phyloP scores from a whole-genome alignment of 768 basidiomycete species.

The Phanerodontia chrysosporium region DNA sequence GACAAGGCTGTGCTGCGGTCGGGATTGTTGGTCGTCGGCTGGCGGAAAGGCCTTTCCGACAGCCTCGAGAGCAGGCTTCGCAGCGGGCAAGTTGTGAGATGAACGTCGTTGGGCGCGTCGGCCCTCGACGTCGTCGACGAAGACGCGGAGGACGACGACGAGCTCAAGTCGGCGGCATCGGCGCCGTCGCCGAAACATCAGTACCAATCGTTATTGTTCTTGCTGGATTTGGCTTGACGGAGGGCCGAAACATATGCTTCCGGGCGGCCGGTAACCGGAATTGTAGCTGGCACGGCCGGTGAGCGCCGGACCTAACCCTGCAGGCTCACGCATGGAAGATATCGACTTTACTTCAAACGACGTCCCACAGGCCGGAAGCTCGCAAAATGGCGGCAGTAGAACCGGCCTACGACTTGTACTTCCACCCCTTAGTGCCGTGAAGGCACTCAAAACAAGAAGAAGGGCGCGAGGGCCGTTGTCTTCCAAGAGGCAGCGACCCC shows the following conservation, averaged over 20 bases:
- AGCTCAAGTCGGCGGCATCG: no score
- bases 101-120: neutral
- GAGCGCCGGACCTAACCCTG: conserved; percentile 2
- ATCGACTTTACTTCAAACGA: conserved; percentile 24
- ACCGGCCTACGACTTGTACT: conserved; percentile 63
- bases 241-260: neutral
- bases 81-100: neutral
- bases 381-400: conserved; percentile 21
- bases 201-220: neutral
- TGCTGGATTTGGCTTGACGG: neutral
- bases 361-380: conserved; percentile 24
- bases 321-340: conserved; percentile 20
- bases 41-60: neutral
- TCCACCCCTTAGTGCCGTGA: conserved; percentile 60
- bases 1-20: neutral
- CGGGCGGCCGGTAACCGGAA: neutral
- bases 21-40: neutral
- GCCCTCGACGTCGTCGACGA: neutral
- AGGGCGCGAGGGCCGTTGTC: conserved; percentile 28
- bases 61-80: neutral
- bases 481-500: conserved; percentile 26
- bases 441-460: conserved; percentile 53
- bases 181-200: neutral
- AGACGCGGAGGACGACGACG: neutral
- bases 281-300: neutral